Base-by-base conservation (phyloP, 495 filamentous ascomycete species). In the Neurospora sp. region DNA sequence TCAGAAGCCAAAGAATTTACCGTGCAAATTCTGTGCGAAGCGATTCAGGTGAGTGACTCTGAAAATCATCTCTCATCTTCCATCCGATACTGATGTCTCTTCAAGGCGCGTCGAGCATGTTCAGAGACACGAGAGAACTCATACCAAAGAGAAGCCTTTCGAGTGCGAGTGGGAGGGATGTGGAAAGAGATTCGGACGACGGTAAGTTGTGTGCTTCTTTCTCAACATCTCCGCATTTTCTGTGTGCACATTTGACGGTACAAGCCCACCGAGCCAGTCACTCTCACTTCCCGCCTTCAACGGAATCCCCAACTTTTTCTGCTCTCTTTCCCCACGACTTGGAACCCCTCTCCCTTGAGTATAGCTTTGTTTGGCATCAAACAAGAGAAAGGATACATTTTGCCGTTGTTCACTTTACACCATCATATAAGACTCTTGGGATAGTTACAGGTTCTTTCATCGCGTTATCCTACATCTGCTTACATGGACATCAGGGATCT, bases 401-500 rank as follows among this genome's bases (percentile, higher is more conserved):
- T 14, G 9, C 20, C 9, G 4, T 23, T 11, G 39, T 69, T 18
- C 14, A n/a, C n/a, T 41, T 39, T 41, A 46, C 66, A 62, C 6
- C 69, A 62, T 39, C 42, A 35, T 46, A 37, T 23, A 72, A 7
- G 44, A 27, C 70, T 37, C 27, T 37, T 16, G 12, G 14, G 54
- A 66, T 18, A 73, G 27, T 39, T 11, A 72, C 40, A 38, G 69
- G 42, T 70, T 10, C 69, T 69, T 66, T 39, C 66, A 70, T 35
- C n/a, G 27, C 59, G n/a, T 48, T 31, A n/a, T 23, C 40, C 35
- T 77, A 76, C 79, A 76, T 76, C 84, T 81, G 82, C 81, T 86
- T 85, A 84, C 80, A 84, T 85, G 84, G 82, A 85, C 83, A 86
- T 88, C 81, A 91, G 90, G 79, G 90, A 92, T 80, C 86, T 91